Evolutionary conservation across 164 flowering plant genomes (phyloP).

Genomic region (Kingdonia uniflora): DNA sequence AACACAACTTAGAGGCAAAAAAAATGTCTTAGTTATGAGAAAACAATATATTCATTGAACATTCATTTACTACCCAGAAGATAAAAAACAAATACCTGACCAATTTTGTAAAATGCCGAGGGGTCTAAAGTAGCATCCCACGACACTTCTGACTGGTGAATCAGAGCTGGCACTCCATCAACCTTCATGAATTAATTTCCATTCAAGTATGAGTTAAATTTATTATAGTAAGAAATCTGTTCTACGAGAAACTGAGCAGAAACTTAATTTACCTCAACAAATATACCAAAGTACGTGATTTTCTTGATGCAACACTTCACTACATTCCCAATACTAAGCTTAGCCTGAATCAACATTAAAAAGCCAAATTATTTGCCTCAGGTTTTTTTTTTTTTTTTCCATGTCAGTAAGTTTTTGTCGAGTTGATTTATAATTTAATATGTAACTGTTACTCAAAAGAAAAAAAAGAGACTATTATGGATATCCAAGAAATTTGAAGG

Average conservation of each 20-base stretch:
- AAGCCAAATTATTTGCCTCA: background rate
- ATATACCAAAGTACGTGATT: slow-evolving; percentile 83
- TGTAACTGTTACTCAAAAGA: too few relatives aligned
- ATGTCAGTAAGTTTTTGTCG: background rate
- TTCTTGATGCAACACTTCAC: slow-evolving; percentile 76
- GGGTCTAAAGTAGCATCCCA: slow-evolving; percentile 92
- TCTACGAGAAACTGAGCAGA: background rate
- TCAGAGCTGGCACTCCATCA: slow-evolving; percentile 88
- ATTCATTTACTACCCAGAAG: too few relatives aligned
- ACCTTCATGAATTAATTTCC: slow-evolving; percentile 34
- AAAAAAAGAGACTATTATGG: too few relatives aligned
- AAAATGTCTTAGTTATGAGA: too few relatives aligned
- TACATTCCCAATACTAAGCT: slow-evolving; percentile 70
- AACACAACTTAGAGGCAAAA: too few relatives aligned
- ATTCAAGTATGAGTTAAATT: background rate
- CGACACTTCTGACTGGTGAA: slow-evolving; percentile 90
- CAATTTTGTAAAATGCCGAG: slow-evolving; percentile 61
- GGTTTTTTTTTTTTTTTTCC: background rate
- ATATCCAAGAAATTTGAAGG: background rate
- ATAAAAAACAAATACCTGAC: slow-evolving; percentile 80
- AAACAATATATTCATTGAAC: too few relatives aligned
- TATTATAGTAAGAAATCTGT: background rate
- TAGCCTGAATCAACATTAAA: slow-evolving; percentile 44
- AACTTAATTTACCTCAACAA: slow-evolving; percentile 61
- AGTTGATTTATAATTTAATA: too few relatives aligned